Percentiles rank a stretch among this genome's conserved stretches.
Evolutionary conservation across 2,329 filamentous ascomycete species (phyloP).

Genomic region (Nannizzia gypsea): DNA sequence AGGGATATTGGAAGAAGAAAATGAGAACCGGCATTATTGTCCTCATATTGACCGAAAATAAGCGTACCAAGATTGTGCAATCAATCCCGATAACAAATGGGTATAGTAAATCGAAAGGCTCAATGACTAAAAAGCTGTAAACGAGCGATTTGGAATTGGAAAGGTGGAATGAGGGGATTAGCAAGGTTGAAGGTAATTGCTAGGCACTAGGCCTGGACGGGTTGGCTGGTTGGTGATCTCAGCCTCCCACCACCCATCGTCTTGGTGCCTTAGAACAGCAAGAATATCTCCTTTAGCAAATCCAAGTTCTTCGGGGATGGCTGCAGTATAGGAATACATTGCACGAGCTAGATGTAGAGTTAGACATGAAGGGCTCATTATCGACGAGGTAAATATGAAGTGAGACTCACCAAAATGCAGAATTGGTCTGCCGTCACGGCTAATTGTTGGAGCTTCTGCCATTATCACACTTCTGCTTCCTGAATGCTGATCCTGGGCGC

Average conservation of each 20-base stretch:
- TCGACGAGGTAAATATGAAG: not conserved
- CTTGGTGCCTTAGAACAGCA: slow-evolving; percentile 78
- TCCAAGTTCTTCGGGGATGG: slow-evolving; percentile 86
- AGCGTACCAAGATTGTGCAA: not conserved
- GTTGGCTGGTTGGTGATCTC: slow-evolving; percentile 56
- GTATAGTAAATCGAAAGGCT: not conserved
- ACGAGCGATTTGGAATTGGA: not conserved
- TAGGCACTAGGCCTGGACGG: slow-evolving; percentile 49
- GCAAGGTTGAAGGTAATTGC: slow-evolving; percentile 54
- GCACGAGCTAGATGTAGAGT: slow-evolving; percentile 58
- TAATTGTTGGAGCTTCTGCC: slow-evolving; percentile 52
- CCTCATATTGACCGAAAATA: not conserved
- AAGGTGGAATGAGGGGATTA: slow-evolving; percentile 17
- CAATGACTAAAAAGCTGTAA: not conserved
- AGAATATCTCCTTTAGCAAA: slow-evolving; percentile 89
- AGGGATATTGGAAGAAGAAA: not conserved
- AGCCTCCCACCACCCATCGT: slow-evolving; percentile 99
- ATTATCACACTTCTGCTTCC: slow-evolving; percentile 77
- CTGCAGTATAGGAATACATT: slow-evolving; percentile 85
- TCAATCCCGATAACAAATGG: not conserved
- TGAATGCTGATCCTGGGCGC: slow-evolving; percentile 41
- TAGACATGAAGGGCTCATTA: slow-evolving; percentile 7
- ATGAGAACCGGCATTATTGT: not conserved
- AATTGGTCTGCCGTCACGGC: slow-evolving; percentile 73
- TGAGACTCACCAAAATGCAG: slow-evolving; percentile 76